Evolutionary conservation across 352 stramenopile genomes (phyloP).

Genomic region (Pythium vanterpoolii): DNA sequence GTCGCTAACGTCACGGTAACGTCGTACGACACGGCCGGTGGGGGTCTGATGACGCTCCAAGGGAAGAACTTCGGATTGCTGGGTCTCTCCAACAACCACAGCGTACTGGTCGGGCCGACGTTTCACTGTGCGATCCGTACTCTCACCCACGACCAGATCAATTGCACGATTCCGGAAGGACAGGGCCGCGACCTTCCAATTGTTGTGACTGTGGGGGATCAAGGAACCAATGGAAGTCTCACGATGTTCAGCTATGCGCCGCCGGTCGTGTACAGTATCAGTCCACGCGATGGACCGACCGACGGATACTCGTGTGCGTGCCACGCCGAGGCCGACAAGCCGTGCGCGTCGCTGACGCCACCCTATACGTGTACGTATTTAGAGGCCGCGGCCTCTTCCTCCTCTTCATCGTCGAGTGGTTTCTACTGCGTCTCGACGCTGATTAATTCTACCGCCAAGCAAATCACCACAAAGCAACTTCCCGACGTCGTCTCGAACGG

Average conservation of each 20-base stretch:
- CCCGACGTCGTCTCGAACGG: slow-evolving; percentile 35
- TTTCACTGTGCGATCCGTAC: slow-evolving; percentile 29
- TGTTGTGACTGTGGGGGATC: slow-evolving; percentile 36
- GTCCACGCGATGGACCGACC: slow-evolving; percentile 36
- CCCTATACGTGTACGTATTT: slow-evolving; percentile 40
- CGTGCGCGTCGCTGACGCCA: slow-evolving; percentile 37
- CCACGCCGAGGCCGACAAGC: slow-evolving; percentile 27
- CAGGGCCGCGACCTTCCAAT: slow-evolving; percentile 37
- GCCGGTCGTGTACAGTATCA: slow-evolving; percentile 40
- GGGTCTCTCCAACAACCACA: slow-evolving; percentile 34
- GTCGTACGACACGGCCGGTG: slow-evolving; percentile 37
- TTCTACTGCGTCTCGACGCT: slow-evolving; percentile 36
- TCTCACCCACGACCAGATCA: slow-evolving; percentile 33
- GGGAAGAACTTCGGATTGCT: slow-evolving; percentile 50
- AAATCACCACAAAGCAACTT: slow-evolving; percentile 31
- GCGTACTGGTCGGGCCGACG: slow-evolving; percentile 25
- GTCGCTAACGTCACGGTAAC: slow-evolving; percentile 32
- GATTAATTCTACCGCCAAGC: slow-evolving; percentile 18
- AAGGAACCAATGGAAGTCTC: slow-evolving; percentile 26
- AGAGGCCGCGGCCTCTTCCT: slow-evolving; percentile 10
- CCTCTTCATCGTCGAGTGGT: slow-evolving; percentile 3
- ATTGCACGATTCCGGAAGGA: slow-evolving; percentile 37
- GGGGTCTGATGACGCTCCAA: slow-evolving; percentile 39
- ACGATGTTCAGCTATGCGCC: slow-evolving; percentile 40
- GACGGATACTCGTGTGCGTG: slow-evolving; percentile 53